Percentiles rank a stretch among this genome's conserved stretches.
Evolutionary conservation across 768 basidiomycete species (phyloP).

Genomic region (Mycena galericulata): DNA sequence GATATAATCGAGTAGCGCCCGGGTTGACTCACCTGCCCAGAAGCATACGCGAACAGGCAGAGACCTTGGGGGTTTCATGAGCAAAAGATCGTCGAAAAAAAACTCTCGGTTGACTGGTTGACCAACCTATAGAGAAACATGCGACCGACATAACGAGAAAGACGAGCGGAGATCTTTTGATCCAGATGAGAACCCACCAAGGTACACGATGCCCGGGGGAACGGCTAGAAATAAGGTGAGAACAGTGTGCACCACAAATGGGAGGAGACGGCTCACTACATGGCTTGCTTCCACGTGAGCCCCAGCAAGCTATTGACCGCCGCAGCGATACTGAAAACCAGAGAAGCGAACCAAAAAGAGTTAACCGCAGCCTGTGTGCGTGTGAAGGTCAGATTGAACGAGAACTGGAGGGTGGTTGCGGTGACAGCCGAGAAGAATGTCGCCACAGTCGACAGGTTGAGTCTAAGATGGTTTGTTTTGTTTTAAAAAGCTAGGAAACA

Average conservation of each 20-base stretch:
- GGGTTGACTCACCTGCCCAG: constrained; percentile 66
- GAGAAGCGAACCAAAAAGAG: constrained; percentile 78
- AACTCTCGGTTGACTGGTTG: too few relatives aligned
- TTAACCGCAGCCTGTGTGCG: constrained; percentile 67
- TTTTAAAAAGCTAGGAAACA: too few relatives aligned
- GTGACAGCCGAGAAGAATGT: constrained; percentile 85
- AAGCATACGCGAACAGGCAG: constrained; percentile 82
- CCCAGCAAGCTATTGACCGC: constrained; percentile 84
- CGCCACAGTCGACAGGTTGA: constrained; percentile 81
- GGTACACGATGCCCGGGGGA: constrained; percentile 82
- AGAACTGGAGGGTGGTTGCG: constrained; percentile 79
- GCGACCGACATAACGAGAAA: constrained; percentile 88
- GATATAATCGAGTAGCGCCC: not conserved
- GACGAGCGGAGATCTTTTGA: constrained; percentile 85
- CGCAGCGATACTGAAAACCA: constrained; percentile 83
- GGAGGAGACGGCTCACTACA: constrained; percentile 69
- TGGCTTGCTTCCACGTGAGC: constrained; percentile 84
- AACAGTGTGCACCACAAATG: not conserved
- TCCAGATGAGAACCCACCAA: constrained; percentile 90
- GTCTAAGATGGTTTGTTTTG: constrained; percentile 32
- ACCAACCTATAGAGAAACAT: constrained; percentile 85
- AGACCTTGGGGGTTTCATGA: too few relatives aligned
- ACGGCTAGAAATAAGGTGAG: constrained; percentile 57
- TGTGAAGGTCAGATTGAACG: constrained; percentile 56
- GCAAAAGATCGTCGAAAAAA: too few relatives aligned